Evolutionary conservation across 306 rosid genomes (phyloP).

Genomic region (Casuarina equisetifolia): DNA sequence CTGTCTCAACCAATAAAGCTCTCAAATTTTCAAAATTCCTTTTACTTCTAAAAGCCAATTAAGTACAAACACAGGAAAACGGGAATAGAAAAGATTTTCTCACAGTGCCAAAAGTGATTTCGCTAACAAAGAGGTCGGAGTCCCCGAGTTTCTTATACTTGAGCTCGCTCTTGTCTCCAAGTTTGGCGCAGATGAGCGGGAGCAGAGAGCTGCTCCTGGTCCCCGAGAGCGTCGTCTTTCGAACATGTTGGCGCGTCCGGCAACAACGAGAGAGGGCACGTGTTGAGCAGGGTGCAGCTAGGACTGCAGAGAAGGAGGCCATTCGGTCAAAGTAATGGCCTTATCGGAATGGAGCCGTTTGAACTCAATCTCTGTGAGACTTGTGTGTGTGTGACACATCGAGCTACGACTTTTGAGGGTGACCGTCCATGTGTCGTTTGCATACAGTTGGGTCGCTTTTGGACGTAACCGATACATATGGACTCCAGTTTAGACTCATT

Average conservation of each 20-base stretch:
- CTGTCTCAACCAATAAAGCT: neutral
- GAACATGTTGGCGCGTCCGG: neutral
- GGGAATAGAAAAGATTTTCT: neutral
- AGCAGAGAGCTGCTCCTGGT: constrained; percentile 16
- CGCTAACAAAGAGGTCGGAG: constrained; percentile 81
- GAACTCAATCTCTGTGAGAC: constrained; percentile 1
- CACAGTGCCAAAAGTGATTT: constrained; percentile 84
- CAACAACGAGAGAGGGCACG: constrained; percentile 2
- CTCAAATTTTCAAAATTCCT: neutral
- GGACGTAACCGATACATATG: too few species aligned
- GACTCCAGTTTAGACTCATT: too few species aligned
- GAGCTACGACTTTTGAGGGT: too few species aligned
- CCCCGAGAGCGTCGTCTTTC: constrained; percentile 5
- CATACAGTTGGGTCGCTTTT: too few species aligned
- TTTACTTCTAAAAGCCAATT: neutral
- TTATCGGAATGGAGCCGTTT: constrained; percentile 23
- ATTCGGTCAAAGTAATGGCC: constrained; percentile 19
- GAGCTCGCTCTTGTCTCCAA: constrained; percentile 32
- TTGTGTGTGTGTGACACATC: neutral
- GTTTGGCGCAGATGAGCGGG: constrained; percentile 34
- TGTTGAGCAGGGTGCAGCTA: constrained; percentile 21
- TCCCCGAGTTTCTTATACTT: constrained; percentile 75
- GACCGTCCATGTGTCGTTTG: too few species aligned
- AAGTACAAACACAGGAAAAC: neutral
- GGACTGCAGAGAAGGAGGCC: constrained; percentile 31